Evolutionary conservation across 768 basidiomycete species (phyloP).

Genomic region (Rhizopogon vinicolor): DNA sequence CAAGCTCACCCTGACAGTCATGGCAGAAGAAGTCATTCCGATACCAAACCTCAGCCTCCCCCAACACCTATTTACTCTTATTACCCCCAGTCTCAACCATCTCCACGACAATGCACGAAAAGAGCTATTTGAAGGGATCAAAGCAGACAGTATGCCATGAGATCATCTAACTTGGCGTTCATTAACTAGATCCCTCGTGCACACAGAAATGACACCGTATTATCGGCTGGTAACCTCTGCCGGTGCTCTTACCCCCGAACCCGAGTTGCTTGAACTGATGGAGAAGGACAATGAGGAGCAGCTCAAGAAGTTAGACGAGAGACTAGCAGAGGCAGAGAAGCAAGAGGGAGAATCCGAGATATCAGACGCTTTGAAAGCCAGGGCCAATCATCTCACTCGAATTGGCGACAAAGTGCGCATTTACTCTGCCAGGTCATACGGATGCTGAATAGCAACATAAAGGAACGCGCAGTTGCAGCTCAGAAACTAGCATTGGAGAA

Average conservation of each 20-base stretch:
- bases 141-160: slow-evolving; percentile 64
- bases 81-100: slow-evolving; percentile 51
- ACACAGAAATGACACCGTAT: slow-evolving; percentile 85
- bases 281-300: slow-evolving; percentile 69
- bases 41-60: slow-evolving; percentile 84
- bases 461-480: slow-evolving; percentile 82
- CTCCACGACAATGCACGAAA: slow-evolving; percentile 65
- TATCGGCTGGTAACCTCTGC: slow-evolving; percentile 55
- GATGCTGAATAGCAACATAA: not conserved
- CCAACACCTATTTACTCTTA: slow-evolving; percentile 74
- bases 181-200: not conserved
- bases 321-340: slow-evolving; percentile 82
- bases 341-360: slow-evolving; percentile 94
- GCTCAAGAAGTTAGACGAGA: slow-evolving; percentile 69
- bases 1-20: slow-evolving; percentile 22
- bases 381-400: slow-evolving; percentile 79
- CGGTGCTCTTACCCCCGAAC: slow-evolving; percentile 37
- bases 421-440: not conserved
- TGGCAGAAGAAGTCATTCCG: slow-evolving; percentile 87
- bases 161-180: not conserved
- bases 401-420: slow-evolving; percentile 74
- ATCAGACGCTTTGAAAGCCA: slow-evolving; percentile 77
- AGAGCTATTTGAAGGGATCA: slow-evolving; percentile 67
- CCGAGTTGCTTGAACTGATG: slow-evolving; percentile 18
- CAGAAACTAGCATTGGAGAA: slow-evolving; percentile 85